These are phyloP conservation scores for Cylindrodendrum hubeiense DNA, from an alignment of 2,329 filamentous ascomycete species.

Conservation along the genomic window DNA sequence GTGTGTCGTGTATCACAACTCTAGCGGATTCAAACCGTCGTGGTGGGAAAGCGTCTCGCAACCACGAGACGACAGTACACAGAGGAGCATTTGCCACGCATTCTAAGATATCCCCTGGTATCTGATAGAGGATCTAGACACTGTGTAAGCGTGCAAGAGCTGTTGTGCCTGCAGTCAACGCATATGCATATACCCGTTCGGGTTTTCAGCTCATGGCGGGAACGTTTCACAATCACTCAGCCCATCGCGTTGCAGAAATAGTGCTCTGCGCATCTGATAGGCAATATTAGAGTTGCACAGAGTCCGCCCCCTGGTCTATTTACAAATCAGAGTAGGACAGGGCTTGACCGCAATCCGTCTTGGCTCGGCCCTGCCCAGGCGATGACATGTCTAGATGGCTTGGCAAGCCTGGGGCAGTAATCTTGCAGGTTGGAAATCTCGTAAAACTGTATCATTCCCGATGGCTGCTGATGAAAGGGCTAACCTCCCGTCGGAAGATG, in stretches of 20 bases:
- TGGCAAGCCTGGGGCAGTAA: too few relatives aligned
- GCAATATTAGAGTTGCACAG: constrained; percentile 2
- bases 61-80: constrained; percentile 7
- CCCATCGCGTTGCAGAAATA: constrained; percentile 21
- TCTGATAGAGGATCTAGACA: neutral
- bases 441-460: neutral
- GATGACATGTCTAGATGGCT: neutral
- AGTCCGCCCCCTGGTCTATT: neutral
- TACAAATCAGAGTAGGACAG: neutral
- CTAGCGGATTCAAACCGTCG: constrained; percentile 5
- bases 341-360: neutral
- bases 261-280: neutral
- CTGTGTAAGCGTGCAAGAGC: neutral
- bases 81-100: constrained; percentile 1
- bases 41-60: constrained; percentile 17
- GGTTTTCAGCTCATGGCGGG: constrained; percentile 18
- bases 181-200: constrained; percentile 21
- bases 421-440: neutral
- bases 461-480: neutral
- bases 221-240: constrained; percentile 20
- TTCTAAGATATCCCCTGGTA: neutral
- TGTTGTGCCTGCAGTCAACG: constrained; percentile 14
- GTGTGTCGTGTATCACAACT: constrained; percentile 2
- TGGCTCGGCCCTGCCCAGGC: neutral
- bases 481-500: constrained; percentile 12